Evolutionary conservation across 2,329 filamentous ascomycete species (phyloP), one percentile per base, ranked within the genome.

Genomic region (Fusarium domesticum): DNA sequence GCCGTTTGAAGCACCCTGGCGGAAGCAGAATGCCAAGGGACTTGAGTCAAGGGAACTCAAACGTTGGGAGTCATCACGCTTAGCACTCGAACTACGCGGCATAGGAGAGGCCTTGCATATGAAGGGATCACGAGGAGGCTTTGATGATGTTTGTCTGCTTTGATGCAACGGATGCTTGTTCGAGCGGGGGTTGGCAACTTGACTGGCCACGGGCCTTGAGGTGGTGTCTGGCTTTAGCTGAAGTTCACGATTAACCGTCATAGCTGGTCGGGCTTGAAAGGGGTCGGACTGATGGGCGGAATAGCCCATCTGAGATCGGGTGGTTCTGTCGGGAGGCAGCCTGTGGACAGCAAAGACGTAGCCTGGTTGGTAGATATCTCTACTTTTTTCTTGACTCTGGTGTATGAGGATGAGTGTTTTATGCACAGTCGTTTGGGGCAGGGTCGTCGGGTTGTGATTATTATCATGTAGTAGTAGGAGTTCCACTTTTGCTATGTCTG

Each of bases 391-490:
- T 54, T 54, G 45, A 53, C 7, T 42, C 53, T 54, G 56, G 54
- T 58, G 53, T 56, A 59, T 43, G 51, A 51, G 49, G 48, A 52
- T 34, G 48, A 57, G 39, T 43, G 42, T 37, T 19, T 39, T 54
- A 62, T 51, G 58, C 45, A 58, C 57, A 58, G 47, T 51, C 20
- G 20, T 23, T 54, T 23, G 48, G 38, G 25, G 28, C 48, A 40
- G 47, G 46, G 49, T 41, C 53, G 37, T 51, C 56, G 50, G 49
- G 43, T 51, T 45, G 46, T 35, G 47, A 47, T 37, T 51, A 43
- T 46, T 36, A 47, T 48, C 37, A 44, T 60, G 53, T 59, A 58
- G 50, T 50, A 57, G 45, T 54, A 59, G 42, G n/a, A n/a, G n/a
- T n/a, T n/a, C n/a, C n/a, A n/a, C n/a, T n/a, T n/a, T n/a, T n/a